Base-by-base conservation (phyloP, 805 yeast species). In the Citeromyces nyonsensis region DNA sequence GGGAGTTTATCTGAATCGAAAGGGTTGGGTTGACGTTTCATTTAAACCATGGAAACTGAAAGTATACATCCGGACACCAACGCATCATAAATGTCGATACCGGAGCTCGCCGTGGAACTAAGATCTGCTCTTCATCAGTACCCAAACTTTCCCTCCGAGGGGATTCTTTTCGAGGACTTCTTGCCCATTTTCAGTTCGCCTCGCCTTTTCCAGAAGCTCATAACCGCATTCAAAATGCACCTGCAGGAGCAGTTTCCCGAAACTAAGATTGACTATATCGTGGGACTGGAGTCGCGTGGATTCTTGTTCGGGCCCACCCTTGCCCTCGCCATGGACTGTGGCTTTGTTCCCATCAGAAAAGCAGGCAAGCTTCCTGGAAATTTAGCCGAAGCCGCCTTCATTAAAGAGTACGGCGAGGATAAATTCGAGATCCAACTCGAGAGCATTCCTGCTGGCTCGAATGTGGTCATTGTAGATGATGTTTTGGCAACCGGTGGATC, bases 401-500 rank as follows among this genome's bases (percentile, higher is more conserved):
- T 65, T 46, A 91, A 91, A 64, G 99, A 91, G 58, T 91, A 91
- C 57, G 98, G 97, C 49, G 59, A 64, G 38, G 99, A 91, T 57
- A 68, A 60, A 33, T 84, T 91, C 51, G 94, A 85, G 54, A 73
- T 91, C 57, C 98, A 91, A 62, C 62, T 66, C 40, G 86, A 69
- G 35, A 73, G 88, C 25, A 73, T 91, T 42, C 78, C 83, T 41
- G 65, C 66, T 39, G 93, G 88, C 26, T 69, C 94, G 31, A 80
- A 68, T 36, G 91, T 91, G 20, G 61, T 88, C 26, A 68, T 91
- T 41, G 93, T 91, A 26, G 99, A 91, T 56, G 99, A 91, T 50
- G 85, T 91, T 47, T 79, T 91, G 52, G 98, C 98, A 32, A 91
- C 98, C 26, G 97, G 97, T 40, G 99, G 99, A 26, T 79, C 94